These are phyloP conservation scores for Stenocarpella maydis DNA, from an alignment of 2,329 filamentous ascomycete species.

Conservation along the genomic window DNA sequence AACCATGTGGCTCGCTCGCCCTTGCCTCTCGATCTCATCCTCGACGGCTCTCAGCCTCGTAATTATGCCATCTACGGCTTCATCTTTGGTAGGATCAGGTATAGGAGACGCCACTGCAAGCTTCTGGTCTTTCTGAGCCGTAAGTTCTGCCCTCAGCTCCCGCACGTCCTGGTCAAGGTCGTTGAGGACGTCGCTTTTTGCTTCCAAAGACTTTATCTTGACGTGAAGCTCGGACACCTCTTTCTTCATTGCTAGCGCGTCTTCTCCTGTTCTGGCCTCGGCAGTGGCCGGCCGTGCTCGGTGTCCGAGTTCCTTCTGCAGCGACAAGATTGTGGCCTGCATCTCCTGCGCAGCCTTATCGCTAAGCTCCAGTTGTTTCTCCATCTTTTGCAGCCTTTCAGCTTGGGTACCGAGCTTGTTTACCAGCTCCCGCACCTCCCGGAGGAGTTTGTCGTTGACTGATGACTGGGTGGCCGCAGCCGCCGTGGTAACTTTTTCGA, in stretches of 20 bases:
- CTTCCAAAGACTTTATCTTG: background rate
- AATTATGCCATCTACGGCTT: background rate
- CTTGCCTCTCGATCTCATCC: background rate
- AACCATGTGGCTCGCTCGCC: background rate
- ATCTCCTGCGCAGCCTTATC: background rate
- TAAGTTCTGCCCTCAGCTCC: background rate
- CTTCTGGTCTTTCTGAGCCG: background rate
- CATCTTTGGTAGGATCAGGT: background rate
- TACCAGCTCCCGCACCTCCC: background rate
- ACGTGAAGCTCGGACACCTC: background rate
- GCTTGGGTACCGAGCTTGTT: background rate
- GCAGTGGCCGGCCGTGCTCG: background rate
- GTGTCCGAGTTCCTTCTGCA: background rate
- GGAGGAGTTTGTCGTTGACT: background rate
- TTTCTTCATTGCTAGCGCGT: background rate
- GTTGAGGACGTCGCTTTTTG: background rate
- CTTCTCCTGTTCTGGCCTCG: background rate
- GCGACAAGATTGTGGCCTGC: background rate
- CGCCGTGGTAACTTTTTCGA: background rate
- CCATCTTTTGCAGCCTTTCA: background rate
- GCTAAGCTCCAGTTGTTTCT: background rate
- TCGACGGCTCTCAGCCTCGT: background rate
- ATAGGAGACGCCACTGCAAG: background rate
- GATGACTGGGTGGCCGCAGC: background rate
- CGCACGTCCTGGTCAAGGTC: background rate